Evolutionary conservation across 2,329 filamentous ascomycete genomes (phyloP).

Genomic region (Cucurbitaria berberidis): DNA sequence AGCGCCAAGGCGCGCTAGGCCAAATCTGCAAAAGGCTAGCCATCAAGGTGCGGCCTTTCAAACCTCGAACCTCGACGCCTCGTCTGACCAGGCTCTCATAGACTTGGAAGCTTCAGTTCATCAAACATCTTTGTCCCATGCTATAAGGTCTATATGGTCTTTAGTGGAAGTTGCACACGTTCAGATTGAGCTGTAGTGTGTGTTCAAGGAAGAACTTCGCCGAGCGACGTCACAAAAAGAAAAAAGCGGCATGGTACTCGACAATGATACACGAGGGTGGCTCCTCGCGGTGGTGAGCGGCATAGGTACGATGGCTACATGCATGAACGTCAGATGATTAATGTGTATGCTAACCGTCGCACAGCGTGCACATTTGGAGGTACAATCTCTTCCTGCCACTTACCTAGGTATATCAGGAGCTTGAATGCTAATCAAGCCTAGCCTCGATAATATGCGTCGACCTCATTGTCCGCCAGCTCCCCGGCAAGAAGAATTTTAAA

Average conservation of each 20-base stretch:
- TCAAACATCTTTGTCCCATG: too few relatives aligned
- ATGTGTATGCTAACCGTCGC: constrained; percentile 18
- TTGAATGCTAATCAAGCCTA: constrained; percentile 46
- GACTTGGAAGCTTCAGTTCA: not conserved
- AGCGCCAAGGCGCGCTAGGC: not conserved
- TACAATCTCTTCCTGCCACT: constrained; percentile 16
- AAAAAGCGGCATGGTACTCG: constrained; percentile 36
- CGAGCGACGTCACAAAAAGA: constrained; percentile 30
- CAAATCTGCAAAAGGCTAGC: constrained; percentile 6
- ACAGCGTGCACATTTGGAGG: constrained; percentile 49
- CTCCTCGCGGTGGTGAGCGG: constrained; percentile 86
- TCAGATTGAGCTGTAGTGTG: not conserved
- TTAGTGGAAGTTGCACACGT: not conserved
- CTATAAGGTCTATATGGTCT: not conserved
- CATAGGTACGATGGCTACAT: constrained; percentile 60
- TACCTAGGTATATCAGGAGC: not conserved
- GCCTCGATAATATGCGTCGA: constrained; percentile 89
- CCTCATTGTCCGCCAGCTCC: constrained; percentile 72
- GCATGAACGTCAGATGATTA: constrained; percentile 1
- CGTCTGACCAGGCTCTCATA: constrained; percentile 7
- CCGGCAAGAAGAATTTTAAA: constrained; percentile 76
- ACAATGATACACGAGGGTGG: constrained; percentile 83
- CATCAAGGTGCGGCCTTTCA: constrained; percentile 29
- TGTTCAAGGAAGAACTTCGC: constrained; percentile 5
- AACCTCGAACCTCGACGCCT: constrained; percentile 1